Percentiles rank a stretch among this genome's conserved stretches.
Conservation (phyloP, 805 yeast species). For the Saccharomycopsis sp. region DNA sequence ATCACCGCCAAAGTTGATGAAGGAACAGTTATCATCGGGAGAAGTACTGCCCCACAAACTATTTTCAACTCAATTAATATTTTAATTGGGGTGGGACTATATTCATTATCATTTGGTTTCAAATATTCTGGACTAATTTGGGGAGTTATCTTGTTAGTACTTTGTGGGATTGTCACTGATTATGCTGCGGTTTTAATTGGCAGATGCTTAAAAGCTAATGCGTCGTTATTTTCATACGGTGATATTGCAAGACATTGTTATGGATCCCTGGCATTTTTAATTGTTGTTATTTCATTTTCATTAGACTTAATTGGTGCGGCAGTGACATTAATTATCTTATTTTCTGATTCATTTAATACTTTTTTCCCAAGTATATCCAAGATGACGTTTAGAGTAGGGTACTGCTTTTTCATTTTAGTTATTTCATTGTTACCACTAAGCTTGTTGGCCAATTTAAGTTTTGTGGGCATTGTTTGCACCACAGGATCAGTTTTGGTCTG, state of each 20-base stretch:
- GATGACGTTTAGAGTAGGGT: conserved; percentile 35
- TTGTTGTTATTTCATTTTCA: conserved; percentile 44
- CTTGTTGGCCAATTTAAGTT: conserved; percentile 46
- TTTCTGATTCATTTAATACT: conserved; percentile 51
- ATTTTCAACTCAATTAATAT: conserved; percentile 73
- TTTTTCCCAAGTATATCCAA: conserved; percentile 38
- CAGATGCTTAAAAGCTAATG: conserved; percentile 35
- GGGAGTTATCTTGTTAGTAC: conserved; percentile 37
- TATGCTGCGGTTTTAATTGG: conserved; percentile 52
- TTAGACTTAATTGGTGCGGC: conserved; percentile 58
- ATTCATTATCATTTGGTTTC: conserved; percentile 67
- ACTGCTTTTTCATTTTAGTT: conserved; percentile 35
- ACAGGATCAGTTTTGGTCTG: conserved; percentile 41
- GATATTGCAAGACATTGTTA: conserved; percentile 48
- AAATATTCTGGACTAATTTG: conserved; percentile 59
- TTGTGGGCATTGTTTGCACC: conserved; percentile 52
- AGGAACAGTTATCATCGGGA: conserved; percentile 26
- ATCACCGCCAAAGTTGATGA: conserved; percentile 14
- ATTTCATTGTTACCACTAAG: conserved; percentile 50
- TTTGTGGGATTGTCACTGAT: conserved; percentile 44
- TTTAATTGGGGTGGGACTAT: conserved; percentile 66
- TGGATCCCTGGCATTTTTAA: conserved; percentile 37
- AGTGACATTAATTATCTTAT: conserved; percentile 48
- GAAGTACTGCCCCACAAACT: conserved; percentile 67
- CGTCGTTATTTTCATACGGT: conserved; percentile 44